Evolutionary conservation across 306 rosid genomes (phyloP).

Genomic region (Styphnolobium japonicum): DNA sequence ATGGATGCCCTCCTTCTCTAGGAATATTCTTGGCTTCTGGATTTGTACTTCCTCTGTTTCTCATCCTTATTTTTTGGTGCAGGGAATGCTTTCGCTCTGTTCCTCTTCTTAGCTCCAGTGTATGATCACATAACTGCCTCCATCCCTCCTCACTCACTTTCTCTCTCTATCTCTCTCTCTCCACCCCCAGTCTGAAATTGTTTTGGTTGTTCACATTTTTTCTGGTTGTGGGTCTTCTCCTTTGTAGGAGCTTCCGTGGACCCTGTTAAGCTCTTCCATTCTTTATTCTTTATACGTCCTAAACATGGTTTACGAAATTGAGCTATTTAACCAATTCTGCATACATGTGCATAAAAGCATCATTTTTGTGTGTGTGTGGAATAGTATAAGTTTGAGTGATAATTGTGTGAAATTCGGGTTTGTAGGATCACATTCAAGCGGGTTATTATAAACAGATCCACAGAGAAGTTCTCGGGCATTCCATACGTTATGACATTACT

Average conservation of each 20-base stretch:
- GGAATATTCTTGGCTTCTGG: background rate
- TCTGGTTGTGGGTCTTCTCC: background rate
- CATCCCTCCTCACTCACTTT: background rate
- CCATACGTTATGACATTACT: constrained; percentile 89
- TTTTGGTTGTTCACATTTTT: background rate
- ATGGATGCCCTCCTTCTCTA: background rate
- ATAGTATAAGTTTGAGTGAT: background rate
- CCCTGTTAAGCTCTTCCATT: background rate
- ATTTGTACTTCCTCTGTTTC: constrained; percentile 4
- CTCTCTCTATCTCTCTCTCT: background rate
- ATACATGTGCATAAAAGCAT: background rate
- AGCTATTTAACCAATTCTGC: background rate
- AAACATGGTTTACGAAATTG: background rate
- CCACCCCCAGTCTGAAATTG: background rate
- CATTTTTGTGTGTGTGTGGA: background rate
- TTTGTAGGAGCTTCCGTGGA: background rate
- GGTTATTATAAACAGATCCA: constrained; percentile 48
- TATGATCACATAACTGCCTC: constrained; percentile 26
- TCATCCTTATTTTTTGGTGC: constrained; percentile 5
- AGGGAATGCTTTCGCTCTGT: constrained; percentile 89
- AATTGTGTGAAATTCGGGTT: background rate
- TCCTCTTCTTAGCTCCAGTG: constrained; percentile 93
- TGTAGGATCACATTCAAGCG: constrained; percentile 84
- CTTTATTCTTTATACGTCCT: background rate
- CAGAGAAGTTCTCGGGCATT: constrained; percentile 86